A percentile compares a stretch with the other conserved stretches of the same genome.
Evolutionary conservation across 2,329 filamentous ascomycete genomes (phyloP).

Genomic region (Cercospora brassicicola): DNA sequence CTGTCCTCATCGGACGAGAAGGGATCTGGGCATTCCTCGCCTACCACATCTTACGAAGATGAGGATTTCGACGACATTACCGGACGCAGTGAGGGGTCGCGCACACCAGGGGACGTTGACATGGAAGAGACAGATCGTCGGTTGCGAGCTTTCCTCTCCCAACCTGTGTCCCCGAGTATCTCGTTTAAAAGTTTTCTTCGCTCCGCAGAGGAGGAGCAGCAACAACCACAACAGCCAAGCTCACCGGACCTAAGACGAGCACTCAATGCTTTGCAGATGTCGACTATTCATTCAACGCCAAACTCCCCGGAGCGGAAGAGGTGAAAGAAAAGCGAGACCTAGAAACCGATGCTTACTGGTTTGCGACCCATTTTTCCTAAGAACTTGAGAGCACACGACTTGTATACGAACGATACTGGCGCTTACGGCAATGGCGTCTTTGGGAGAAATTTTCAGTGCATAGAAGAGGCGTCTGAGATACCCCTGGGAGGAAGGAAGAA

Average conservation of each 20-base stretch:
- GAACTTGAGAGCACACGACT: background rate
- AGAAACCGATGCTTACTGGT: background rate
- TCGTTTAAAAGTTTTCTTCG: slow-evolving; percentile 25
- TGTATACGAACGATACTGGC: background rate
- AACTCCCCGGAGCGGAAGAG: background rate
- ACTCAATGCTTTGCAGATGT: slow-evolving; percentile 25
- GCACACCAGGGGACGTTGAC: background rate
- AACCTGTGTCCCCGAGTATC: slow-evolving; percentile 27
- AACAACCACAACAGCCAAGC: slow-evolving; percentile 9
- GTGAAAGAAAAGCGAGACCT: background rate
- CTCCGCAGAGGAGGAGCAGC: background rate
- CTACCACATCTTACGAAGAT: slow-evolving; percentile 27
- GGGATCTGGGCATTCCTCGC: slow-evolving; percentile 27
- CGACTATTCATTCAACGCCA: slow-evolving; percentile 7
- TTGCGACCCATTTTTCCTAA: background rate
- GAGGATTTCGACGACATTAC: slow-evolving; percentile 24
- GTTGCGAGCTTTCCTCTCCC: slow-evolving; percentile 24
- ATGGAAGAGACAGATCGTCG: slow-evolving; percentile 14
- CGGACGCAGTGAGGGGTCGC: slow-evolving; percentile 10
- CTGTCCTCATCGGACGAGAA: slow-evolving; percentile 28
- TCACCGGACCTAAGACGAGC: slow-evolving; percentile 20
- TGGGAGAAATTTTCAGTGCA: background rate
- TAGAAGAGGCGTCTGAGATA: background rate
- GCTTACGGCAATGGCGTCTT: background rate
- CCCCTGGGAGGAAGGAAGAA: background rate